A percentile compares a stretch with the other conserved stretches of the same genome.
These are phyloP conservation scores for Fusarium secorum DNA, from an alignment of 2,329 filamentous ascomycete genomes.

Conservation along the genomic window DNA sequence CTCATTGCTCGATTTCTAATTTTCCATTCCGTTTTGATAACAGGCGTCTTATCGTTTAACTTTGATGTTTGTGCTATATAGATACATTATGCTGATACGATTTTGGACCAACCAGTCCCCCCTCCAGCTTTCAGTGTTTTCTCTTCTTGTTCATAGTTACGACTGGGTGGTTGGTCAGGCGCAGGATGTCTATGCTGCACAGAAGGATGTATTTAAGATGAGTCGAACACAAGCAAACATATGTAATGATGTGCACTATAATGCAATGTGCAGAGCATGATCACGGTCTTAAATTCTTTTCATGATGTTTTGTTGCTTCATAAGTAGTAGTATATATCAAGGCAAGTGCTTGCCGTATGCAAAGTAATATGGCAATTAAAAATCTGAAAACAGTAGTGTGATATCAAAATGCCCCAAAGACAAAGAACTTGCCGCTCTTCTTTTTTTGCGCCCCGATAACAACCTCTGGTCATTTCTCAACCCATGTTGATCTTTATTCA, in stretches of 20 bases:
- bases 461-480: neutral
- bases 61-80: neutral
- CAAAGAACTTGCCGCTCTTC: neutral
- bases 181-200: neutral
- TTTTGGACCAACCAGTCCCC: neutral
- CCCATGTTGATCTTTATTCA: neutral
- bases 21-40: neutral
- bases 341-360: neutral
- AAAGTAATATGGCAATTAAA: slow-evolving; percentile 6
- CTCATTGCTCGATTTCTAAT: neutral
- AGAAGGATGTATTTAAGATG: neutral
- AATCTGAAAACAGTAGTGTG: slow-evolving; percentile 20
- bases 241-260: neutral
- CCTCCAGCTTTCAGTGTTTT: neutral
- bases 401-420: slow-evolving; percentile 32
- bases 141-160: neutral
- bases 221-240: neutral
- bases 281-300: neutral
- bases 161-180: neutral
- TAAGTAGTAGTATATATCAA: slow-evolving; percentile 1
- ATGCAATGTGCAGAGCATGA: neutral
- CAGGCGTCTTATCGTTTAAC: neutral
- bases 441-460: slow-evolving; percentile 14
- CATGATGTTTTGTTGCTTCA: slow-evolving; percentile 8
- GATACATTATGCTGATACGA: slow-evolving; percentile 2